Percentiles rank a stretch among this genome's conserved stretches.
These are phyloP conservation scores for Lobosporangium transversale DNA, from an alignment of 192 early-diverging fungal species.

Conservation along the genomic window DNA sequence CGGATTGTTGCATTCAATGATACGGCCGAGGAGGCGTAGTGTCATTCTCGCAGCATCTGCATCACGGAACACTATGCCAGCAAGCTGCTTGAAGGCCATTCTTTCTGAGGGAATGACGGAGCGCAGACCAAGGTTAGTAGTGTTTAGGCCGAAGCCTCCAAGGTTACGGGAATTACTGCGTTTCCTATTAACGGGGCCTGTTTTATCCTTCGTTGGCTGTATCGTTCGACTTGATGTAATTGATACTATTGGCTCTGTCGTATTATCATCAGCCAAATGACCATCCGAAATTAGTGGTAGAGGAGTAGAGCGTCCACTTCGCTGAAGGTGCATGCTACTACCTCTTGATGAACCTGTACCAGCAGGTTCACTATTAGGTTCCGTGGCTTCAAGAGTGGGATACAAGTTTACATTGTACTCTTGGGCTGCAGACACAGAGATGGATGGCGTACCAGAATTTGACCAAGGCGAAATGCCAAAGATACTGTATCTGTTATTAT, in stretches of 20 bases:
- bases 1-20: slow-evolving; percentile 45
- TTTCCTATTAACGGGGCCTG: slow-evolving; percentile 32
- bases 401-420: slow-evolving; percentile 1
- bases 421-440: slow-evolving; percentile 24
- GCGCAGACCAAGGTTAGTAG: slow-evolving; percentile 44
- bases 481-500: slow-evolving; percentile 33
- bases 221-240: neutral
- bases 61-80: slow-evolving; percentile 53
- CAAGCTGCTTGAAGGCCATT: slow-evolving; percentile 42
- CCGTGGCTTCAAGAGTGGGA: slow-evolving; percentile 5
- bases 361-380: slow-evolving; percentile 15
- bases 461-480: slow-evolving; percentile 50
- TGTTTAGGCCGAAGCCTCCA: slow-evolving; percentile 53
- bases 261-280: neutral
- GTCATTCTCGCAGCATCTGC: slow-evolving; percentile 55
- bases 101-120: slow-evolving; percentile 39
- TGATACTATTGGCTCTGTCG: neutral
- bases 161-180: slow-evolving; percentile 55
- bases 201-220: slow-evolving; percentile 16
- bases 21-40: slow-evolving; percentile 38
- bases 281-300: neutral
- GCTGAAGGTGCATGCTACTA: slow-evolving; percentile 22
- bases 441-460: slow-evolving; percentile 14
- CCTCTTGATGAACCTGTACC: slow-evolving; percentile 23
- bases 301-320: slow-evolving; percentile 26